Evolutionary conservation across 306 rosid genomes (phyloP).

Genomic region (Lotus japonicus): DNA sequence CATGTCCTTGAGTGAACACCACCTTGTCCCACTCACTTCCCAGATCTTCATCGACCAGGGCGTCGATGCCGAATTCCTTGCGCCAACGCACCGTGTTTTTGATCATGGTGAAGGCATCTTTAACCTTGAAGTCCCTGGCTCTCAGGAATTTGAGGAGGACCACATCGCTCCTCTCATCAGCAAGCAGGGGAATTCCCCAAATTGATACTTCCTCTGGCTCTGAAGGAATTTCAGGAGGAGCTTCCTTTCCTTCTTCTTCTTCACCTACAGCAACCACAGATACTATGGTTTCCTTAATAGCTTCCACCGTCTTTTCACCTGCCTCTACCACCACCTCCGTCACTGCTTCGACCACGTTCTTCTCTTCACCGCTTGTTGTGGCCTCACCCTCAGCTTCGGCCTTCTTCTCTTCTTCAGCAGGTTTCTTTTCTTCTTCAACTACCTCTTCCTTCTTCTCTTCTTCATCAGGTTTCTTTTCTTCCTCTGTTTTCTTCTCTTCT

Average conservation of each 20-base stretch:
- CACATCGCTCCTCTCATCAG: conserved; percentile 62
- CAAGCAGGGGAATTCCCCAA: conserved; percentile 74
- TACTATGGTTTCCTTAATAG: conserved; percentile 56
- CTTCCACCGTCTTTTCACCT: conserved; percentile 68
- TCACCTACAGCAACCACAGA: conserved; percentile 2
- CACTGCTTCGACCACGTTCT: conserved; percentile 28
- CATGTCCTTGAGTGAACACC: conserved; percentile 50
- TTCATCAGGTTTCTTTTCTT: background rate
- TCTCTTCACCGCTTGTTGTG: background rate
- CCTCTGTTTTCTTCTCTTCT: background rate
- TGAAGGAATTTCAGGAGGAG: conserved; percentile 15
- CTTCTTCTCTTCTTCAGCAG: background rate
- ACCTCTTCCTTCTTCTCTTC: background rate
- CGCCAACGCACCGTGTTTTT: conserved; percentile 69
- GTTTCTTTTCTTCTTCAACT: background rate
- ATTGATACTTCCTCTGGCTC: conserved; percentile 51
- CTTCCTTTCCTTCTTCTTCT: background rate
- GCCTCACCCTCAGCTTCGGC: no score
- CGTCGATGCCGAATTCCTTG: conserved; percentile 56
- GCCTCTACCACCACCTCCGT: conserved; percentile 18
- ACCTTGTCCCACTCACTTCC: conserved; percentile 56
- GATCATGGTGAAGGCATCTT: conserved; percentile 63
- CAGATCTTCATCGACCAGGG: conserved; percentile 47
- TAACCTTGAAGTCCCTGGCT: conserved; percentile 85
- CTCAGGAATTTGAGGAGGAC: conserved; percentile 68